Evolutionary conservation across 306 rosid genomes (phyloP), one percentile per base, ranked within the genome.

Genomic region (Fagus sylvatica): DNA sequence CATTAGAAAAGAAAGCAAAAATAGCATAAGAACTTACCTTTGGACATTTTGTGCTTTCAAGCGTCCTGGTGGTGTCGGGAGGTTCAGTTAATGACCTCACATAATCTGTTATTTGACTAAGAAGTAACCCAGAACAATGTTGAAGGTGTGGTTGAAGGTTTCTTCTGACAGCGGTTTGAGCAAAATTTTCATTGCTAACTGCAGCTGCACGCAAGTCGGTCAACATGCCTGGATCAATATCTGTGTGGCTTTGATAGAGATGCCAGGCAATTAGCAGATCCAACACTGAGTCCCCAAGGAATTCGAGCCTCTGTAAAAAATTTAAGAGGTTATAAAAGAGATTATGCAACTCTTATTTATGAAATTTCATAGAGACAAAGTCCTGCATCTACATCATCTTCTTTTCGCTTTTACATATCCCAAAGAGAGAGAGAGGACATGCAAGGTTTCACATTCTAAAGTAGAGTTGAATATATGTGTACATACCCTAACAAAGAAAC

Each of bases 151-250:
- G 89, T 42, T 93, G 93, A 82, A 95, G 84, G 78, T 87, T 81
- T 49, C 33, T 79, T 77, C 93, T 86, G 17, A 95, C 93, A n/a
- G 96, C 97, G 32, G 70, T 90, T 88, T 90, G 94, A 77, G 98
- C 98, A 82, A 93, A 95, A 84, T 76, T 87, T 68, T 90, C 97
- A 78, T 95, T 95, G 79, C 79, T 95, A 64, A 95, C 98, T 56
- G 97, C 91, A 71, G 98, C 99, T 22, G 96, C 84, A 5, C 99
- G 97, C 87, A 95, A 83, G 82, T 95, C 98, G 4, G 98, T 95
- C 88, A 91, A 84, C 84, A 91, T 93, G 17, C 99, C 99, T 32
- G 87, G 97, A 84, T 91, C 98, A 72, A 91, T 80, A 80, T 89
- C 90, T 53, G 74, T 64, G 82, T 91, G 81, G 79, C 57, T 88